Evolutionary conservation across 768 basidiomycete genomes (phyloP).

Genomic region (Calocybe cyanea): DNA sequence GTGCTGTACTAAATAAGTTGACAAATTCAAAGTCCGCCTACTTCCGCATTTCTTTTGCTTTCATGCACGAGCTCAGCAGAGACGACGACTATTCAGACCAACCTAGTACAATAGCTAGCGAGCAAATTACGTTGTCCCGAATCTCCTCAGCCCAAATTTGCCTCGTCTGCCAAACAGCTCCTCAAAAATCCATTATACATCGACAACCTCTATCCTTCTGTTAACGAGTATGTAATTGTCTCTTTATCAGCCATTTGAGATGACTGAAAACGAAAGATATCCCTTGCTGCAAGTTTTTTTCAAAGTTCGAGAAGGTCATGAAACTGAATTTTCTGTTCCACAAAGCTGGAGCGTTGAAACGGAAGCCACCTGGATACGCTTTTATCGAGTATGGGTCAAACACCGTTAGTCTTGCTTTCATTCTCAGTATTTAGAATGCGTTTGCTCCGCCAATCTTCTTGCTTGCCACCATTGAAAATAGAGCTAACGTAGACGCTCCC

Average conservation of each 20-base stretch:
- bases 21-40: too few species aligned
- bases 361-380: conserved; percentile 93
- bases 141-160: conserved; percentile 13
- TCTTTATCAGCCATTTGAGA: too few species aligned
- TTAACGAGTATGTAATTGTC: conserved; percentile 68
- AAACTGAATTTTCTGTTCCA: conserved; percentile 96
- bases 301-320: conserved; percentile 88
- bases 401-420: conserved; percentile 57
- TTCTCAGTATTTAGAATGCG: not conserved
- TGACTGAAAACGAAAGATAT: too few species aligned
- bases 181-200: conserved; percentile 81
- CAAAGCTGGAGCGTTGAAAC: conserved; percentile 83
- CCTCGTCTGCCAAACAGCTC: conserved; percentile 25
- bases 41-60: too few species aligned
- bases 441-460: too few species aligned
- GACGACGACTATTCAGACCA: not conserved
- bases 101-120: conserved; percentile 1
- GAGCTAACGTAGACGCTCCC: too few species aligned
- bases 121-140: conserved; percentile 20
- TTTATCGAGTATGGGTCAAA: conserved; percentile 82
- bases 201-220: conserved; percentile 81
- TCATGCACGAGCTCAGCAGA: not conserved
- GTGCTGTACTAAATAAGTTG: too few species aligned
- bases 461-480: too few species aligned
- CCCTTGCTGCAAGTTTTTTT: conserved; percentile 85